Percentiles rank a stretch among this genome's conserved stretches.
These are phyloP conservation scores for Aurantiochytrium sp. DNA, from an alignment of 108 stramenopile genomes.

Conservation along the genomic window DNA sequence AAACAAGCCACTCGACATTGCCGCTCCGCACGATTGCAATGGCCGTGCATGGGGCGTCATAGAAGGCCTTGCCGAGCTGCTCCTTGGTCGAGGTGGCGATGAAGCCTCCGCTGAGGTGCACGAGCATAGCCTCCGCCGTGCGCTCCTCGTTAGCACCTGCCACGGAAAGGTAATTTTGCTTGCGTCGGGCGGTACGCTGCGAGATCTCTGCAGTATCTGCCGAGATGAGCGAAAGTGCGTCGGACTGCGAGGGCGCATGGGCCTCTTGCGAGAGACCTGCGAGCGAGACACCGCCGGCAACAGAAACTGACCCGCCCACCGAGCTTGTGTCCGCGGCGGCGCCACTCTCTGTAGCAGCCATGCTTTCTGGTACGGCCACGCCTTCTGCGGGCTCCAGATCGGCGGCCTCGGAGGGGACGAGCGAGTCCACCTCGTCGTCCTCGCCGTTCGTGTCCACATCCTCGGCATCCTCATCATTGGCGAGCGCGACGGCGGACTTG, in stretches of 20 bases:
- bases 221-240: background rate
- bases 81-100: background rate
- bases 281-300: background rate
- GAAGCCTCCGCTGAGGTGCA: background rate
- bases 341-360: too few species aligned
- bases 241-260: background rate
- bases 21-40: background rate
- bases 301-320: background rate
- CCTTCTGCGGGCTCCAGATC: background rate
- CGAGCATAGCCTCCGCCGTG: background rate
- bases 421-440: background rate
- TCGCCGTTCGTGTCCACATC: background rate
- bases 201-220: background rate
- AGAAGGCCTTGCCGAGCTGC: background rate
- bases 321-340: too few species aligned
- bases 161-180: background rate
- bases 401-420: background rate
- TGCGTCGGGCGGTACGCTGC: background rate
- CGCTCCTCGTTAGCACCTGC: background rate
- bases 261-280: background rate
- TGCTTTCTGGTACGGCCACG: too few species aligned
- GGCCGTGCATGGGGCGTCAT: background rate
- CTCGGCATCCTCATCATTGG: background rate
- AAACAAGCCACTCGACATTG: background rate
- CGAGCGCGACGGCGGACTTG: background rate